Conservation (phyloP, 768 basidiomycete genomes). For the Leccinellum luteum region DNA sequence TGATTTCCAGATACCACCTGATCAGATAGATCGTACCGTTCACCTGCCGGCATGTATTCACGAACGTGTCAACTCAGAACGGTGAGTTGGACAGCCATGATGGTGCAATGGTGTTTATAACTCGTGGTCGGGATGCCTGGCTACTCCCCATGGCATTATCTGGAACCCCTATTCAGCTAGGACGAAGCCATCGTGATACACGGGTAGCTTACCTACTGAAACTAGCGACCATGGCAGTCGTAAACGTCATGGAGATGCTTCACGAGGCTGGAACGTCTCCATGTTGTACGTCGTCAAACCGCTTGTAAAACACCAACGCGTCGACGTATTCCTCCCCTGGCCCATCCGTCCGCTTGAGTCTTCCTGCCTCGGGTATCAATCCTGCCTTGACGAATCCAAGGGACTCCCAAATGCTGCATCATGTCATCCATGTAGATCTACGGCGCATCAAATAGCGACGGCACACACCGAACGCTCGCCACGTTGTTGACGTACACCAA, state of each 20-base stretch:
- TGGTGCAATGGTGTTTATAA: background rate
- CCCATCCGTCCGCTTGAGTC: constrained; percentile 64
- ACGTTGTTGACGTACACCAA: constrained; percentile 84
- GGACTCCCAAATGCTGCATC: constrained; percentile 75
- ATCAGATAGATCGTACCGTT: constrained; percentile 9
- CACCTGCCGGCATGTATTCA: background rate
- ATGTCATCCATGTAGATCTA: background rate
- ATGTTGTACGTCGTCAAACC: constrained; percentile 45
- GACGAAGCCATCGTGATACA: background rate
- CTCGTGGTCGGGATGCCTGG: background rate
- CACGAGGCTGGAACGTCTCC: background rate
- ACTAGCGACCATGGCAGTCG: background rate
- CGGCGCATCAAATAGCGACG: background rate
- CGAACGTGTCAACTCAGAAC: background rate
- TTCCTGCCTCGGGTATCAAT: constrained; percentile 71
- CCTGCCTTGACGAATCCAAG: constrained; percentile 81
- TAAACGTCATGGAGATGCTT: background rate
- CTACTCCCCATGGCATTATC: background rate
- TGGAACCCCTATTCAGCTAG: background rate
- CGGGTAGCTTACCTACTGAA: background rate
- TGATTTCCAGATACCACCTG: background rate
- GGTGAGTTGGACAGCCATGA: background rate
- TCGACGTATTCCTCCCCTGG: constrained; percentile 85
- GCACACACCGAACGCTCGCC: constrained; percentile 62
- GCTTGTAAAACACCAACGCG: constrained; percentile 82